phyloP scores from a whole-genome alignment of 129 eudicot species.

The Erigeron canadensis region DNA sequence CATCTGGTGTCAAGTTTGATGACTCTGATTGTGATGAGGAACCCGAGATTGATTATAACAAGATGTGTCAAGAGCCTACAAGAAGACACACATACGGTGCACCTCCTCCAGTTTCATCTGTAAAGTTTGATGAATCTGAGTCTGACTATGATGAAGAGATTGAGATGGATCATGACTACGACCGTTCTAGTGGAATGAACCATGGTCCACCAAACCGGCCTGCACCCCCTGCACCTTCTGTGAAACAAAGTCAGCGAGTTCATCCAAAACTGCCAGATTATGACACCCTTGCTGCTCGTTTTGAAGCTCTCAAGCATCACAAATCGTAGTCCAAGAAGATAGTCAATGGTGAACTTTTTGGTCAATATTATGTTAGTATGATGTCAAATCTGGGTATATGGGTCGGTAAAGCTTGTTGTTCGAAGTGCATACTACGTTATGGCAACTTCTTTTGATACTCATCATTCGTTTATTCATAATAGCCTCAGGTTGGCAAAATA shows the following conservation, averaged over 20 bases:
- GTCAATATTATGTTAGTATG: background rate
- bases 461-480: slow-evolving; percentile 24
- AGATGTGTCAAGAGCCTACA: slow-evolving; percentile 42
- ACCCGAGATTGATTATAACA: slow-evolving; percentile 34
- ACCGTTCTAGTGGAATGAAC: slow-evolving; percentile 25
- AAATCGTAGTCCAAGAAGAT: slow-evolving; percentile 31
- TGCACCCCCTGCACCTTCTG: slow-evolving; percentile 54
- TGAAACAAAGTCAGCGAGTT: slow-evolving; percentile 50
- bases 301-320: slow-evolving; percentile 74
- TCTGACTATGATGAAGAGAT: slow-evolving; percentile 67
- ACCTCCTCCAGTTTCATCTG: slow-evolving; percentile 41
- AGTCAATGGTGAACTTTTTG: background rate
- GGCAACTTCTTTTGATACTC: slow-evolving; percentile 8
- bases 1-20: slow-evolving; percentile 62
- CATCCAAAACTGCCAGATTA: slow-evolving; percentile 98
- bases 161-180: slow-evolving; percentile 46
- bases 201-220: slow-evolving; percentile 57
- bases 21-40: slow-evolving; percentile 61
- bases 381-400: background rate
- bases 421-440: background rate
- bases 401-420: slow-evolving; percentile 1
- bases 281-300: slow-evolving; percentile 83
- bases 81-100: slow-evolving; percentile 69
- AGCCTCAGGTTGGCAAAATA: slow-evolving; percentile 1
- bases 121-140: slow-evolving; percentile 78